Conservation (phyloP, 805 yeast species). For the Metschnikowia borealis region DNA sequence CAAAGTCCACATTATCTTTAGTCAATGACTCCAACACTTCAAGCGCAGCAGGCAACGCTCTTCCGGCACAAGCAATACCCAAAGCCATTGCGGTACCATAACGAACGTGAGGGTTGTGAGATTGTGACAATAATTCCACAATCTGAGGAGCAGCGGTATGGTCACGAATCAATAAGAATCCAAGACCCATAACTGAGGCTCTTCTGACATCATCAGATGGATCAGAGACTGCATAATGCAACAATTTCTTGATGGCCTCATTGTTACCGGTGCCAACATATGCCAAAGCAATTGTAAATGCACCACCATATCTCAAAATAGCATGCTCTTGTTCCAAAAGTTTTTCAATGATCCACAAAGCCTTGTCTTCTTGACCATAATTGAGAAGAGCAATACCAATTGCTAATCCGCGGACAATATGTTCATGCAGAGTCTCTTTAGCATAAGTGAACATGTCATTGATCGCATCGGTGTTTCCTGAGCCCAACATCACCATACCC, state of each 20-base stretch:
- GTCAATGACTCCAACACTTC: conserved; percentile 90
- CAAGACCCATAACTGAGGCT: conserved; percentile 88
- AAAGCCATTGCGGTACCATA: conserved; percentile 97
- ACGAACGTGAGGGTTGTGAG: conserved; percentile 97
- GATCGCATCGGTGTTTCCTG: conserved; percentile 64
- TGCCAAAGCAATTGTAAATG: conserved; percentile 89
- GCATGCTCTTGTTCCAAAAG: conserved; percentile 75
- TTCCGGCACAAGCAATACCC: conserved; percentile 96
- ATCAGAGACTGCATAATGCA: conserved; percentile 94
- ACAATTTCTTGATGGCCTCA: conserved; percentile 74
- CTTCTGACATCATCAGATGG: conserved; percentile 95
- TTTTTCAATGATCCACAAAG: conserved; percentile 63
- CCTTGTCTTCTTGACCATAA: conserved; percentile 80
- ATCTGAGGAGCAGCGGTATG: conserved; percentile 92
- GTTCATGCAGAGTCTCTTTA: conserved; percentile 93
- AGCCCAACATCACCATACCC: conserved; percentile 95
- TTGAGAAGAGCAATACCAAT: conserved; percentile 83
- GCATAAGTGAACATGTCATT: conserved; percentile 88
- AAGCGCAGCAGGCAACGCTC: conserved; percentile 81
- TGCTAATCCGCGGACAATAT: conserved; percentile 88
- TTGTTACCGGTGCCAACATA: conserved; percentile 96
- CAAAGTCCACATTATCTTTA: conserved; percentile 93
- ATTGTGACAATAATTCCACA: conserved; percentile 86
- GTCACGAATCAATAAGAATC: conserved; percentile 86
- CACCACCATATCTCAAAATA: conserved; percentile 91